Base-by-base conservation (phyloP, 2,329 filamentous ascomycete genomes). In the Beauveria pseudobassiana region DNA sequence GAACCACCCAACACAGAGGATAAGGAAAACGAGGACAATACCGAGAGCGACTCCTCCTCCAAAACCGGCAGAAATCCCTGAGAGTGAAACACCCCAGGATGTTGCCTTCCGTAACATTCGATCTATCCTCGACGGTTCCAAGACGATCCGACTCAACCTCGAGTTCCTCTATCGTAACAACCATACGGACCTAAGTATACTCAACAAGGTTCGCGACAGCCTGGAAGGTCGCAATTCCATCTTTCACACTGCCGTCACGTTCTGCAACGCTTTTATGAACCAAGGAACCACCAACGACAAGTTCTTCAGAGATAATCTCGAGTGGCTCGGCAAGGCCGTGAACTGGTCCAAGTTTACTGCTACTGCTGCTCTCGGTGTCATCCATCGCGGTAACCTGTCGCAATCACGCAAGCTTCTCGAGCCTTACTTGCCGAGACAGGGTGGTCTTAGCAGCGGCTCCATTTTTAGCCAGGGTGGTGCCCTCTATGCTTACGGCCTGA, bases 271-370 rank as follows among this genome's bases (percentile, higher is more conserved):
- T 12, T 98, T 99, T 74, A 99, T 99, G 95, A 96, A 99, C 73
- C 93, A 96, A 59, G 96, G 95, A 63, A 99, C 95, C 0, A 97
- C 93, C 0, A 95, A 96, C 69, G 95, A 99, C 77, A 96, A 93
- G 71, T 99, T 99, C 78, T 98, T 99, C 85, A 86, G 96, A 8
- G 92, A 98, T 71, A 99, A 99, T 72, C 78, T 99, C 26, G 95
- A 99, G 67, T 99, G 95, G 95, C 79, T 99, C 3, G 93, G 93
- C 64, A 99, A 98, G 80, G 95, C 95, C 28, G 92, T 98, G 53
- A 99, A 99, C 78, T 99, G 95, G 95, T 97, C 93, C 64, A 99
- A 99, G 74, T 99, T 99, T 74, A 97, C 95, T 0, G 95, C 95
- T 16, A 99, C 95, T 5, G 95, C 95, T 62, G 95, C 95, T 8